phyloP scores from a whole-genome alignment of 352 stramenopile genomes.

The Phytopythium boreale region DNA sequence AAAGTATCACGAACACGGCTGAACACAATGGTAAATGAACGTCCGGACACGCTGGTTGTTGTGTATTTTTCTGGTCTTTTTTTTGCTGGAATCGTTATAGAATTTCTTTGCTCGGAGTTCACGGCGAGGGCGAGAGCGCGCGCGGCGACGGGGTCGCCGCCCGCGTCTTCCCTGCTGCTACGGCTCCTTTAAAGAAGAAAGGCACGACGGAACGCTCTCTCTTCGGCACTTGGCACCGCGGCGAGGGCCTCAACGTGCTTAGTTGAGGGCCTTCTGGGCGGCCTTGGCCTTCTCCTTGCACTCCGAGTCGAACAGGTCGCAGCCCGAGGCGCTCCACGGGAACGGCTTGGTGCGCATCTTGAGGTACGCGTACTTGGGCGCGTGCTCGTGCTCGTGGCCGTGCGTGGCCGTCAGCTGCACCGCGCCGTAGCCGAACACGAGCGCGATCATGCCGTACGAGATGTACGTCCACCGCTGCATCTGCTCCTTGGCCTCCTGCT shows the following conservation, averaged over 20 bases:
- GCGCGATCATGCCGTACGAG: slow-evolving; percentile 80
- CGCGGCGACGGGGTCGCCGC: background rate
- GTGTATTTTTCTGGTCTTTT: slow-evolving; percentile 6
- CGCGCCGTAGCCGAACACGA: slow-evolving; percentile 55
- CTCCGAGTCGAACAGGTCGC: slow-evolving; percentile 74
- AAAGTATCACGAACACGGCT: no score
- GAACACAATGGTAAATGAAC: background rate
- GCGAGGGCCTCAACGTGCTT: slow-evolving; percentile 10
- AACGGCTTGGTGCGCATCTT: slow-evolving; percentile 88
- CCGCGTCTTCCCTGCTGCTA: background rate
- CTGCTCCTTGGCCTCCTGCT: slow-evolving; percentile 85
- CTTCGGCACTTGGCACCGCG: background rate
- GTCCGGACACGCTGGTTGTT: background rate
- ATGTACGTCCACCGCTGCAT: slow-evolving; percentile 85
- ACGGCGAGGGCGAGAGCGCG: background rate
- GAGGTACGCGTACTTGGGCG: slow-evolving; percentile 72
- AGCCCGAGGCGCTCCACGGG: slow-evolving; percentile 77
- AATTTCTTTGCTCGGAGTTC: background rate
- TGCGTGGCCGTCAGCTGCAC: slow-evolving; percentile 56
- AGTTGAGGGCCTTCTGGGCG: slow-evolving; percentile 69
- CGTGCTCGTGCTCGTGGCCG: slow-evolving; percentile 61
- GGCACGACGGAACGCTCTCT: background rate
- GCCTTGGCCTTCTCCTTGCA: slow-evolving; percentile 62
- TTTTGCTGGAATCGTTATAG: background rate
- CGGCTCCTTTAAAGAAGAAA: background rate